Conservation (phyloP, 169 alveolate genomes). For the Ichthyophthirius multifiliis region DNA sequence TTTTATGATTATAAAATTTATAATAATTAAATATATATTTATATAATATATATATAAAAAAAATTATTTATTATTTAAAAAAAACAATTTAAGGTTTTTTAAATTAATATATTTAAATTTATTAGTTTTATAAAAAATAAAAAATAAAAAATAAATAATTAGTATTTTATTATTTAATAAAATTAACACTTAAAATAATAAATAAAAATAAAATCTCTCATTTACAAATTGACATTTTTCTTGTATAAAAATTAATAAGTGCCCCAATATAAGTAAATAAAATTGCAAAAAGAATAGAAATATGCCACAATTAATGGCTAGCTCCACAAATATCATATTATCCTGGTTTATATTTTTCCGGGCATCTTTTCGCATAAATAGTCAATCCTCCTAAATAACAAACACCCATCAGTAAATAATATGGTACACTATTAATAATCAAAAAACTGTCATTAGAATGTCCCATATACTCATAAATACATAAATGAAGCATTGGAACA, state of each 20-base stretch:
- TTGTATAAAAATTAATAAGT: conserved; percentile 51
- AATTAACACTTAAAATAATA: no score
- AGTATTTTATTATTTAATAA: no score
- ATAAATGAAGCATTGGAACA: conserved; percentile 22
- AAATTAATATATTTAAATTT: no score
- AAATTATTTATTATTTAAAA: no score
- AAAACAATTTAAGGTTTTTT: no score
- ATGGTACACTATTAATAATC: neutral
- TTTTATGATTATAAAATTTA: no score
- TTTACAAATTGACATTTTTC: conserved; percentile 34
- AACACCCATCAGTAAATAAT: conserved; percentile 16
- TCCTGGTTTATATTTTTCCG: conserved; percentile 69
- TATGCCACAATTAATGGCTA: conserved; percentile 62
- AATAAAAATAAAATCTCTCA: no score
- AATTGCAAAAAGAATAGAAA: conserved; percentile 45
- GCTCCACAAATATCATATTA: conserved; percentile 70
- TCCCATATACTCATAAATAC: neutral
- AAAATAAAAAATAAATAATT: no score
- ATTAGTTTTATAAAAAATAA: no score
- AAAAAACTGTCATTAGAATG: neutral
- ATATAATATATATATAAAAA: no score
- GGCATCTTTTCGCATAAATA: conserved; percentile 58
- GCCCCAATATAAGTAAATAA: conserved; percentile 53
- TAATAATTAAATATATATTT: no score
- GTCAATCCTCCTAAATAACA: conserved; percentile 34